Base-by-base conservation (phyloP, 2,329 filamentous ascomycete species). In the Coleophoma cylindrospora region DNA sequence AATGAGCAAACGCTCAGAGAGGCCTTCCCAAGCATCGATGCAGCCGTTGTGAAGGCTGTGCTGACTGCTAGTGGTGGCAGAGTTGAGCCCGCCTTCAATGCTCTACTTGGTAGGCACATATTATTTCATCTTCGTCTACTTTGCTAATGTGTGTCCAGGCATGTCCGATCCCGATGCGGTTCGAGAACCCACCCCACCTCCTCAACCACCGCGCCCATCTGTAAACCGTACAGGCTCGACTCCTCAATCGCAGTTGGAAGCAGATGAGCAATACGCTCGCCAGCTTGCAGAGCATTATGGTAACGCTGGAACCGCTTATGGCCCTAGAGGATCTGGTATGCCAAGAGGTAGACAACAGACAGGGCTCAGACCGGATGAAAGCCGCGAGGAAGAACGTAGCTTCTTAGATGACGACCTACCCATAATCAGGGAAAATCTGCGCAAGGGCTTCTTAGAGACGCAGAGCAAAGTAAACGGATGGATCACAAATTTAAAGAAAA, bases 381-480 rank as follows among this genome's bases (percentile, higher is more conserved):
- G 61, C 37, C 58, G 83, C 36, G 83, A 83, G 13, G 84, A 89
- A 45, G 81, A 80, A 44, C 87, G 87, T 63, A 96, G 83, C 73
- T 99, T 99, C 69, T 82, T 97, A 60, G 94, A 99, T 61, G 94
- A 99, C 62, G 94, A 99, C 59, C 80, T 99, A 13, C 92, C 94
- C 1, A 84, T 92, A 45, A 96, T 99, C 64, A 86, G 85, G 58
- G 90, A 96, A 66, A 96, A 95, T 63, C 80, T 99, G 59, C 87
- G 86, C 65, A 95, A 97, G 71, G 94, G 94, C 4, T 99, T 99
- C 70, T 64, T 91, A 49, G 91, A 99, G 64, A 97, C 94, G 2
- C 94, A 97, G 71, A 84, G 81, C 49, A 95, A 89, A 64, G 88
- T 99, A 61, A 97, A 95, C 71, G 81, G 82, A 45, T 97, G 92